phyloP scores from a whole-genome alignment of 2,329 filamentous ascomycete genomes.

The Immersiporthe knoxdaviesiana region DNA sequence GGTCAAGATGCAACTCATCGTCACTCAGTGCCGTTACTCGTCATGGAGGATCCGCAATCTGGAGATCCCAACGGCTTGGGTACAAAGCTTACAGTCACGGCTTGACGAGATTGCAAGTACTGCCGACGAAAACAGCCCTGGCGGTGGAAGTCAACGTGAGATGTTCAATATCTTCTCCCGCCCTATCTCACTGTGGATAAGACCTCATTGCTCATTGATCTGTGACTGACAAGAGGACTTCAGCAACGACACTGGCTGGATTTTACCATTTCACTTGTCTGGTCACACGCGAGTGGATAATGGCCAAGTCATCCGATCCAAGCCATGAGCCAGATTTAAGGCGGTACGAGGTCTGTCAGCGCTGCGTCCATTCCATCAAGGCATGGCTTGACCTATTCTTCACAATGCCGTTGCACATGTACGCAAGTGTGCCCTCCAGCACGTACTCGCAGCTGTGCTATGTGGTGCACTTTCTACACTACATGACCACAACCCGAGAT shows the following conservation, averaged over 20 bases:
- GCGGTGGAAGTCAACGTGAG: not conserved
- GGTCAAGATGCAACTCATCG: conserved; percentile 34
- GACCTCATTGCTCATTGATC: no score
- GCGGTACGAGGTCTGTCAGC: conserved; percentile 23
- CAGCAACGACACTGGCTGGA: not conserved
- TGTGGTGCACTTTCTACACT: conserved; percentile 25
- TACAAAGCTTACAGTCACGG: conserved; percentile 18
- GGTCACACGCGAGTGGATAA: not conserved
- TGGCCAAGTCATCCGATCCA: not conserved
- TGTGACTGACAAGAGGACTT: not conserved
- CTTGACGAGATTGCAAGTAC: not conserved
- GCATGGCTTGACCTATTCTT: conserved; percentile 28
- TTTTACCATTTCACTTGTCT: not conserved
- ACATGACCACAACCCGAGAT: conserved; percentile 18
- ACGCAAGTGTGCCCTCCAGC: conserved; percentile 13
- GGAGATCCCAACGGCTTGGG: conserved; percentile 1
- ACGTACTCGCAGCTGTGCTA: conserved; percentile 25
- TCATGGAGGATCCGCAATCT: conserved; percentile 12
- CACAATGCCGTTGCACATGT: conserved; percentile 13
- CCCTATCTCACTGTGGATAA: no score
- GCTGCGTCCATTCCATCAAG: conserved; percentile 27
- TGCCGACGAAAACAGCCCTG: not conserved
- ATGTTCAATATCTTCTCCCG: no score
- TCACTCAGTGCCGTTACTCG: conserved; percentile 32
- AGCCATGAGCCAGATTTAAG: not conserved